Percentiles rank a stretch among this genome's conserved stretches.
phyloP scores from a whole-genome alignment of 2,329 filamentous ascomycete genomes.

The Colletotrichum lentis region DNA sequence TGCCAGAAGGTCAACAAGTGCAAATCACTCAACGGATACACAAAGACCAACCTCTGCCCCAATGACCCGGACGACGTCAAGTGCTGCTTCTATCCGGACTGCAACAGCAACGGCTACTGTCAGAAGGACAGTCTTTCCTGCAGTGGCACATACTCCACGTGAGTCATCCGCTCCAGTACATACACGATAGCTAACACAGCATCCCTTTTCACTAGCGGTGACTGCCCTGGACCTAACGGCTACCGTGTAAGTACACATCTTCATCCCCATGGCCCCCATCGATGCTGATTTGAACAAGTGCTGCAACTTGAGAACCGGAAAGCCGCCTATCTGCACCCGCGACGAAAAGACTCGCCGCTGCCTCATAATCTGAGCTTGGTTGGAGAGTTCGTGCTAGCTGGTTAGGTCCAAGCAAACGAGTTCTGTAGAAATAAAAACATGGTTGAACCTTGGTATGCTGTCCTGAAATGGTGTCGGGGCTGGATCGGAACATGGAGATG shows the following conservation, averaged over 20 bases:
- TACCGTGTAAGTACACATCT: conserved; percentile 26
- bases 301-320: conserved; percentile 25
- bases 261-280: not conserved
- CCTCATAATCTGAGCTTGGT: conserved; percentile 6
- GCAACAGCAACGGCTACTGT: conserved; percentile 29
- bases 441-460: not conserved
- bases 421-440: not conserved
- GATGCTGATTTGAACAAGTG: conserved; percentile 19
- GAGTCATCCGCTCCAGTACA: not conserved
- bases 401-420: too few species aligned
- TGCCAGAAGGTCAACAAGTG: conserved; percentile 33
- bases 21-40: conserved; percentile 21
- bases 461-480: not conserved
- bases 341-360: conserved; percentile 25
- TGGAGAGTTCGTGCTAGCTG: not conserved
- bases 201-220: conserved; percentile 5
- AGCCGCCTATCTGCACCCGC: conserved; percentile 27
- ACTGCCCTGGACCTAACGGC: conserved; percentile 25
- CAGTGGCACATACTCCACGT: conserved; percentile 30
- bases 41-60: conserved; percentile 28
- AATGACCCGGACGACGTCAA: conserved; percentile 32
- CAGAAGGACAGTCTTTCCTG: conserved; percentile 29
- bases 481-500: too few species aligned
- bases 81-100: conserved; percentile 33
- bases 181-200: not conserved